Evolutionary conservation across 768 basidiomycete species (phyloP), one percentile per base, ranked within the genome.

Genomic region (Gymnopilus dilepis): DNA sequence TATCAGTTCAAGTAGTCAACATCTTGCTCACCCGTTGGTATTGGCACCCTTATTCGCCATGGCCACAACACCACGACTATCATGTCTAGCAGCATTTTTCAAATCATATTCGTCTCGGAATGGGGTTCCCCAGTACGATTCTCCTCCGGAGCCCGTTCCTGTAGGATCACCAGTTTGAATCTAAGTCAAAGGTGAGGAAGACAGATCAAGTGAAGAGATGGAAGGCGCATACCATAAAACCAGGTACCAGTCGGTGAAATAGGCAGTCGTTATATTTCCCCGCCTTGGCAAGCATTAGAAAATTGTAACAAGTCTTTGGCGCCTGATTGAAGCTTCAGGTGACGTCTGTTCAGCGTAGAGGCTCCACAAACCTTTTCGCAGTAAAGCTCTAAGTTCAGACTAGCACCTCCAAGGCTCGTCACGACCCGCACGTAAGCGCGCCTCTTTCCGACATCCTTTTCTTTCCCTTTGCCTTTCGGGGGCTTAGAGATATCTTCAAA

Each of bases 111-210:
- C 97, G 70, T 99, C 97, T 59, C 96, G 86, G 77, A 99, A 99
- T 9, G 95, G 92, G 15, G 90, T 94, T 1, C 94, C 95, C 97
- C 97, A 99, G 72, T 87, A 87, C 6, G 93, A 95, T 67, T 94
- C 83, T 5, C 97, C 97, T 8, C 97, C 97, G 30, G 91, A 80
- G 0, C 97, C 97, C 1, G 95, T 99, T 2, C 97, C 97, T 0
- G 94, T 94, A 6, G 97, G 97, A 72, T 99, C 97, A 31, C 97
- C 97, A 2, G 95, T 95, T 84, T 99, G 97, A n/a, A 95, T 86
- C 95, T 95, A 19, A 45, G 13, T 9, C 59, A 33, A 58, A 65
- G 7, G 38, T 61, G 47, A 56, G 62, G 31, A n/a, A 59, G 30
- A 24, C 28, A n/a, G n/a, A 28, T 34, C 8, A 6, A 54, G 34